Percentiles rank a stretch among this genome's conserved stretches.
phyloP scores from a whole-genome alignment of 768 basidiomycete species.

The Sistotremastrum niveocremeum region DNA sequence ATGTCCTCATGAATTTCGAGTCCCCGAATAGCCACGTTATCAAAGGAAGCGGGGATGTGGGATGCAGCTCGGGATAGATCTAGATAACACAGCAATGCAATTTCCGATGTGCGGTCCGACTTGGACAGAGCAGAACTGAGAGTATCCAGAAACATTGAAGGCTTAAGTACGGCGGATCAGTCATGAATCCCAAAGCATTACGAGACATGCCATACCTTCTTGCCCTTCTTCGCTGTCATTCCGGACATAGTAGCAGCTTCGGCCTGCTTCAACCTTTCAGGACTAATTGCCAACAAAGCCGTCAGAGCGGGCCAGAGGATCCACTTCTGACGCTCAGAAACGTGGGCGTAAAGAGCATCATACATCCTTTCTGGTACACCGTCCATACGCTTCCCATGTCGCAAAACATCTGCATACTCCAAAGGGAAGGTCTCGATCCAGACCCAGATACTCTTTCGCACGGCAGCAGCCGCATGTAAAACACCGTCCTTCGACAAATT shows the following conservation, averaged over 20 bases:
- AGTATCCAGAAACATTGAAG: too few relatives aligned
- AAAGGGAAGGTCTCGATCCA: conserved; percentile 72
- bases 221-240: conserved; percentile 15
- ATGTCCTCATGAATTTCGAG: too few relatives aligned
- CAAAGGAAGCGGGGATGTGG: conserved; percentile 5
- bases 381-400: conserved; percentile 50
- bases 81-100: too few relatives aligned
- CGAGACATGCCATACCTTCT: too few relatives aligned
- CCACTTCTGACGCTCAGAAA: conserved; percentile 29
- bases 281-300: conserved; percentile 57
- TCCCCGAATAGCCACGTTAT: too few relatives aligned
- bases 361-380: conserved; percentile 80
- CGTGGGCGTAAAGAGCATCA: conserved; percentile 53
- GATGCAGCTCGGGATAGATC: not conserved
- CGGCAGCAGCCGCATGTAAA: conserved; percentile 40
- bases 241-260: conserved; percentile 61
- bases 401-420: conserved; percentile 66
- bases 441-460: conserved; percentile 77
- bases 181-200: too few relatives aligned
- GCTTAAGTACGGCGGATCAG: too few relatives aligned
- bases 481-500: conserved; percentile 53
- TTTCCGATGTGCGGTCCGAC: too few relatives aligned
- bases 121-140: too few relatives aligned
- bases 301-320: conserved; percentile 73
- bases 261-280: conserved; percentile 58